phyloP scores from a whole-genome alignment of 805 yeast species.

The Kurtzmaniella cleridarum region DNA sequence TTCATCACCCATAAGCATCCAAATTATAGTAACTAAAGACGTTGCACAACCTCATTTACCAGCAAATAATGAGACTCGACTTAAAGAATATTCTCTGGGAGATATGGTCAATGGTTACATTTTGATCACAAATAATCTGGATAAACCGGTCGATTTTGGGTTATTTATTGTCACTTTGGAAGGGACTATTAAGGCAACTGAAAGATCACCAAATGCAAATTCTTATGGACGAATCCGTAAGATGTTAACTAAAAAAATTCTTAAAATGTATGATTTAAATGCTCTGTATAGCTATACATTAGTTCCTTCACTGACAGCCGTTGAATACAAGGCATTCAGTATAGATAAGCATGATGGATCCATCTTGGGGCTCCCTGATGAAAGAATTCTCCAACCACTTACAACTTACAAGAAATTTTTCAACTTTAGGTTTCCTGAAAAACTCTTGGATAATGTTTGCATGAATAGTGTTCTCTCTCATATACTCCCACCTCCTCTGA shows the following conservation, averaged over 20 bases:
- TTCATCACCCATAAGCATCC: constrained; percentile 42
- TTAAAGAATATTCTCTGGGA: constrained; percentile 37
- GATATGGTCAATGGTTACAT: constrained; percentile 42
- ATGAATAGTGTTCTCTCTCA: constrained; percentile 37
- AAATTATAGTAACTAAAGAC: constrained; percentile 48
- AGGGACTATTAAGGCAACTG: constrained; percentile 37
- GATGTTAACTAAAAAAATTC: constrained; percentile 42
- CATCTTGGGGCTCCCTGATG: constrained; percentile 44
- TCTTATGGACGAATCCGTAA: constrained; percentile 18
- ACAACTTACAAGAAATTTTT: constrained; percentile 52
- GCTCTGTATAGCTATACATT: constrained; percentile 49
- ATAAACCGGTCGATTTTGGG: constrained; percentile 39
- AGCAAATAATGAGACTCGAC: constrained; percentile 41
- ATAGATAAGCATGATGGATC: constrained; percentile 43
- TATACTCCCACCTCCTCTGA: constrained; percentile 38
- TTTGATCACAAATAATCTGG: constrained; percentile 42
- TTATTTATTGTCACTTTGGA: constrained; percentile 43
- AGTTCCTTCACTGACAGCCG: constrained; percentile 48
- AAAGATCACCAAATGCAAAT: constrained; percentile 12
- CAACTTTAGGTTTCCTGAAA: constrained; percentile 53
- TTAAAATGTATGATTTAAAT: constrained; percentile 56
- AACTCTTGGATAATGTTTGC: constrained; percentile 48
- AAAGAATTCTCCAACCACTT: constrained; percentile 44
- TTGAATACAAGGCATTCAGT: constrained; percentile 39
- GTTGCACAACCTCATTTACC: constrained; percentile 40